Conservation (phyloP, 2,329 filamentous ascomycete species). For the Paramyrothecium sp. region DNA sequence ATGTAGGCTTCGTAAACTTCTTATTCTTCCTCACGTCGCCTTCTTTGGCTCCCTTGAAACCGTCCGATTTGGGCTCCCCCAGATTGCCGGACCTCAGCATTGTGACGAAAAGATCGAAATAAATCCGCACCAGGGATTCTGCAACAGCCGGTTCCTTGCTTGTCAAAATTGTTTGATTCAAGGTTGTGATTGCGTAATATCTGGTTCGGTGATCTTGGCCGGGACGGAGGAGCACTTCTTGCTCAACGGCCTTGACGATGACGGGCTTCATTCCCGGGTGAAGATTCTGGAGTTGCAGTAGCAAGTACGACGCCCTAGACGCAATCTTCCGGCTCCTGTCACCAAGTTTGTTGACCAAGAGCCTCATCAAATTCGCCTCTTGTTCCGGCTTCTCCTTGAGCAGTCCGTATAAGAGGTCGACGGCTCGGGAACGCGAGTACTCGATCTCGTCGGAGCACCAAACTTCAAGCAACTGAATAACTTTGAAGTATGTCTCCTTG, state of each 20-base stretch:
- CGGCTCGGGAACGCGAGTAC: conserved; percentile 81
- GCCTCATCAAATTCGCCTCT: conserved; percentile 85
- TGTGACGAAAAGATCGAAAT: conserved; percentile 84
- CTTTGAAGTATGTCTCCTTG: conserved; percentile 89
- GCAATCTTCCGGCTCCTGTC: conserved; percentile 95
- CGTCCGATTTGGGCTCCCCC: conserved; percentile 40
- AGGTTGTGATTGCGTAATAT: conserved; percentile 93
- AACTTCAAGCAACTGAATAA: conserved; percentile 84
- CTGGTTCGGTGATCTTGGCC: conserved; percentile 85
- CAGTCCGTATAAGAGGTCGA: conserved; percentile 89
- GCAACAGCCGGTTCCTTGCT: conserved; percentile 79
- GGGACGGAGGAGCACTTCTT: conserved; percentile 82
- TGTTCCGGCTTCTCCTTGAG: conserved; percentile 96
- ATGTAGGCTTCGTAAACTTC: conserved; percentile 21
- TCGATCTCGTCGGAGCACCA: conserved; percentile 97
- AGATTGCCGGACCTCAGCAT: conserved; percentile 64
- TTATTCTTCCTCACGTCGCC: conserved; percentile 13
- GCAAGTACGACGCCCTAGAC: conserved; percentile 85
- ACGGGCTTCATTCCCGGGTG: conserved; percentile 94
- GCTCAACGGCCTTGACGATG: conserved; percentile 81
- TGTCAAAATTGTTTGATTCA: conserved; percentile 95
- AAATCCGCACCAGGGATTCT: conserved; percentile 80
- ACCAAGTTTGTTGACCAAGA: conserved; percentile 95
- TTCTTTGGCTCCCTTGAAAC: conserved; percentile 36
- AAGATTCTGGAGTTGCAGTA: conserved; percentile 85